Evolutionary conservation across 192 early-diverging fungal species (phyloP), one percentile per base, ranked within the genome.

Genomic region (Coemansia asiatica): DNA sequence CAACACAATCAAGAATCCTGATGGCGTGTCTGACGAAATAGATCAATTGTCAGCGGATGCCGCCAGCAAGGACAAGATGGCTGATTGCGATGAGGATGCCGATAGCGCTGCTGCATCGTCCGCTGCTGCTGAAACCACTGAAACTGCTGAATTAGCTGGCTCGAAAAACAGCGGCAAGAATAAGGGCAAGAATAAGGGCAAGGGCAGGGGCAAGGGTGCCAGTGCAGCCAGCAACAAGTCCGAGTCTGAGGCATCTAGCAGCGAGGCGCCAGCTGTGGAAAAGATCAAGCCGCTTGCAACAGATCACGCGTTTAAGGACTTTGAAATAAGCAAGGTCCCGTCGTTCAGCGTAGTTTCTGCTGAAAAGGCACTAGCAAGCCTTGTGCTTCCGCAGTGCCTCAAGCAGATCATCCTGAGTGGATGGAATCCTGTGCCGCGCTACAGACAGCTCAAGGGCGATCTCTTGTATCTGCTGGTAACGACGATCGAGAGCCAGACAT

Each of bases 401-500:
- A 89, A 89, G 60, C 87, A 86, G 56, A 71, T 98, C 59, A 71
- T 86, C 16, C 67, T 95, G 23, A 97, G 95, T 59, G 86, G 88
- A 26, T 98, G 96, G 95, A 99, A 98, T 74, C 95, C 95, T 23
- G 91, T 92, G 15, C 89, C 94, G 7, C 85, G 86, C 33, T 72
- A 87, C 56, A 87, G 89, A 31, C 86, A 88, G 55, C 79, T 91
- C 25, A 85, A 84, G 70, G 92, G 89, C 74, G 94, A 99, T 69
- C 83, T 98, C 59, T 62, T 99, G 60, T 99, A 99, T 73, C 67
- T 99, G 56, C 84, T 79, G n/a, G 88, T 91, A 10, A 87, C 85
- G 19, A 97, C 94, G n/a, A 71, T 96, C 33, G 95, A 97, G 73
- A 86, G 85, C 57, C 86, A 92, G 66, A 85, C 79, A 33, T 76